Evolutionary conservation across 2,329 filamentous ascomycete genomes (phyloP), one percentile per base, ranked within the genome.

Genomic region (Seiridium unicorne): DNA sequence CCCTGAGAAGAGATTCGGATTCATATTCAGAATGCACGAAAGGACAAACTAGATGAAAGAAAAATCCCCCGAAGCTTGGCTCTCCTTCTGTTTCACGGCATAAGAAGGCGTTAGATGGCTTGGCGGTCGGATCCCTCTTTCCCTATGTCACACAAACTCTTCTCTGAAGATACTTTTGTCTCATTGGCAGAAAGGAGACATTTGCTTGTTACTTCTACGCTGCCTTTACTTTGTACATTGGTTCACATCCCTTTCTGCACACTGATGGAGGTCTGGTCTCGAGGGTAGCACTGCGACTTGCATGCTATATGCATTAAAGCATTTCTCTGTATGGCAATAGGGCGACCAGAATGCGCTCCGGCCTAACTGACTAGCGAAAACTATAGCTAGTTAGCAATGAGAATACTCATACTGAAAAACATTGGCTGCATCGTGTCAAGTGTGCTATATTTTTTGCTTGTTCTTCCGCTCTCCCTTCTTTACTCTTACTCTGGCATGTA

Each of bases 141-240:
- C 62, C 60, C 62, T 42, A 58, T 46, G 57, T 58, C 38, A 44
- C 35, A 58, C 57, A 53, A 35, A 53, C 49, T n/a, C 49, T 53
- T 61, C 63, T 64, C 60, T 58, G 36, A 44, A 49, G 44, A 44
- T 59, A 65, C 67, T 66, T 62, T 64, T 64, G 62, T 65, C 55
- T 57, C 47, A 42, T 53, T 62, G 55, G 47, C 62, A 32, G 38
- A 10, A 13, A 42, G 66, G 64, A 65, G 48, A 66, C 68, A 69
- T 69, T 69, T 5, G 51, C 31, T 68, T 69, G 68, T 65, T 60
- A 35, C 44, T 65, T 64, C 63, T 46, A 48, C 11, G 59, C 46
- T 34, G 56, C 34, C 11, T 35, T 48, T 44, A 36, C 13, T 59
- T n/a, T 46, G 38, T 59, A 54, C 48, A 59, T 44, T 42, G n/a